A percentile compares a stretch with the other conserved stretches of the same genome.
These are phyloP conservation scores for Bruguiera gymnorhiza DNA, from an alignment of 345 rosid species.

Conservation along the genomic window DNA sequence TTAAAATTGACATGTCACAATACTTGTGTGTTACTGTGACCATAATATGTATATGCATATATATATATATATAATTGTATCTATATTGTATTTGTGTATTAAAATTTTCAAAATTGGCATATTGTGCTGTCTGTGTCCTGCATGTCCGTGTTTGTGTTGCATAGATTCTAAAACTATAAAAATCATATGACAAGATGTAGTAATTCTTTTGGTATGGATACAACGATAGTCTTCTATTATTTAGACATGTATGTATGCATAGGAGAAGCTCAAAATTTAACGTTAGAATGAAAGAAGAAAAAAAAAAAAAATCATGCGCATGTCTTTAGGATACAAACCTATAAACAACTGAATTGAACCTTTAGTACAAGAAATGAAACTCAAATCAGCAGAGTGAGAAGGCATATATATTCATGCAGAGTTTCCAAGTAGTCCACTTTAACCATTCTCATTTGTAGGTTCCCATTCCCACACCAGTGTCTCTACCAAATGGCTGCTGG, in stretches of 20 bases:
- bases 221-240: constrained; percentile 20
- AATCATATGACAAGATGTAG: too few species aligned
- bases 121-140: too few species aligned
- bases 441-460: constrained; percentile 43
- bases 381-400: constrained; percentile 6
- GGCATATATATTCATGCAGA: constrained; percentile 9
- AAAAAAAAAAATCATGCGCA: neutral
- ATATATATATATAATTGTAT: too few species aligned
- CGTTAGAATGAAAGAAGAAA: neutral
- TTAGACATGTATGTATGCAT: constrained; percentile 8
- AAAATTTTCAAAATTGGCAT: too few species aligned
- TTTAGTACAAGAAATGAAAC: constrained; percentile 21
- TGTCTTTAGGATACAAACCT: constrained; percentile 8
- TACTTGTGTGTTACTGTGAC: too few species aligned
- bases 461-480: constrained; percentile 56
- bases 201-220: neutral
- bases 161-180: too few species aligned
- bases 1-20: too few species aligned
- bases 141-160: too few species aligned
- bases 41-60: too few species aligned
- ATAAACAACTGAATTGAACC: constrained; percentile 15
- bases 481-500: constrained; percentile 50
- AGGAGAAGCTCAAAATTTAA: constrained; percentile 13
- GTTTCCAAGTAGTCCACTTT: constrained; percentile 9
- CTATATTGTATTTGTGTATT: too few species aligned